Base-by-base conservation (phyloP, 2,329 filamentous ascomycete genomes). In the Penicillium sp. region DNA sequence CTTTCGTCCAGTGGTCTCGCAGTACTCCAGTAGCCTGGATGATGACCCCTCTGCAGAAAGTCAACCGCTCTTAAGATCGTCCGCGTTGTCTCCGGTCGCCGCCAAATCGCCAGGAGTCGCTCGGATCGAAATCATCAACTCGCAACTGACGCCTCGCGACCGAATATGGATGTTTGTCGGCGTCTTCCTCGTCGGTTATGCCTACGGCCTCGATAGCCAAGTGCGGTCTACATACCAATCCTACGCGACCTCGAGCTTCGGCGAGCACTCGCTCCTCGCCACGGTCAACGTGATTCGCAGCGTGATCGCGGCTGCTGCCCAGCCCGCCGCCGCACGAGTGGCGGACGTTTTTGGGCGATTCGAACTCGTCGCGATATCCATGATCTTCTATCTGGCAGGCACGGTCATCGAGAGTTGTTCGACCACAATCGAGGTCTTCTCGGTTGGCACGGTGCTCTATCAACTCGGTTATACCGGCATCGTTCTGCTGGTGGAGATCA, bases 161-260 rank as follows among this genome's bases (percentile, higher is more conserved):
- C 30, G 37, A 8, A 25, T 30, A 4, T 16, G 27, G 30, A 40
- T 40, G 25, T 40, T 40, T 6, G 7, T 40, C 5, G 37, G 37
- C 2, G 37, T 40, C 4, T 40, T 40, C 31, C 6, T 40, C 11
- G 37, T 40, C 10, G 37, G 37, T 9, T 40, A 40, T 19, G 37
- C 37, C 4, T 40, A 40, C n/a, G 37, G 37, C 11, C 31, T 40
- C 11, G 37, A 40, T 13, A 40, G 37, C 10, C 37, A 40, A 23
- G 37, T 40, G 3, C 37, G 37, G 7, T 33, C 37, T 2, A 40
- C 37, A 29, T 40, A 40, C 19, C 37, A 40, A 30, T 40, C 37
- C 13, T 40, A 40, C n/a, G 37, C 37, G 4, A 40, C 37, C 0
- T 40, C 37, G 14, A 40, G 37, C 10, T 40, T 40, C 18, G 37